Conservation (phyloP, 2,329 filamentous ascomycete genomes). For the Ascochyta viciae-villosae region DNA sequence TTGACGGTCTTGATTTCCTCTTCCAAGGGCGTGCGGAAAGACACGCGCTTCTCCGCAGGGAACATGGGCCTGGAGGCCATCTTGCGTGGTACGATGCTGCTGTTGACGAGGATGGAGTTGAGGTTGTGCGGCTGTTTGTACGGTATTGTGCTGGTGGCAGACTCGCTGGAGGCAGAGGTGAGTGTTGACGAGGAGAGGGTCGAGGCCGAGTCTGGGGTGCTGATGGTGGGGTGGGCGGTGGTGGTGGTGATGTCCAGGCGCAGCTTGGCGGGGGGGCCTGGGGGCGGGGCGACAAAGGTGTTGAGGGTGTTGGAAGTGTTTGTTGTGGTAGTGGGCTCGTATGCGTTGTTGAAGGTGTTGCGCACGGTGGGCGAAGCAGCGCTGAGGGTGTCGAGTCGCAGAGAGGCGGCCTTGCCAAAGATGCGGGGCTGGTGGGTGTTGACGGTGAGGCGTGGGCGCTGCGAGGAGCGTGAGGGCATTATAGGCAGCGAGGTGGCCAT, state of each 20-base stretch:
- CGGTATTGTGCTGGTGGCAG: constrained; percentile 47
- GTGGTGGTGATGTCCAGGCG: constrained; percentile 46
- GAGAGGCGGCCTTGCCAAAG: constrained; percentile 61
- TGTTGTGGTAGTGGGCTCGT: constrained; percentile 47
- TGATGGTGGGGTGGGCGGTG: constrained; percentile 27
- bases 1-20: constrained; percentile 65
- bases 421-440: constrained; percentile 61
- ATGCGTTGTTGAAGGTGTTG: constrained; percentile 69
- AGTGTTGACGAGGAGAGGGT: constrained; percentile 52
- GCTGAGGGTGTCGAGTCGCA: constrained; percentile 61
- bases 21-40: constrained; percentile 62
- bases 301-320: constrained; percentile 16
- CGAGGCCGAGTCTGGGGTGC: constrained; percentile 47
- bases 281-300: constrained; percentile 30
- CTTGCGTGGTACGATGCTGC: constrained; percentile 46
- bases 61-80: constrained; percentile 57
- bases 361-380: constrained; percentile 66
- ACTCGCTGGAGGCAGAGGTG: constrained; percentile 51
- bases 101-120: constrained; percentile 56
- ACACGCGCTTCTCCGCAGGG: constrained; percentile 64
- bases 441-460: constrained; percentile 66
- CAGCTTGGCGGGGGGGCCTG: constrained; percentile 38
- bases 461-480: constrained; percentile 41
- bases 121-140: constrained; percentile 57
- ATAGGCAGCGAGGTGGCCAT: constrained; percentile 57